Conservation (phyloP, 2,329 filamentous ascomycete genomes). For the Xylariaceae sp. region DNA sequence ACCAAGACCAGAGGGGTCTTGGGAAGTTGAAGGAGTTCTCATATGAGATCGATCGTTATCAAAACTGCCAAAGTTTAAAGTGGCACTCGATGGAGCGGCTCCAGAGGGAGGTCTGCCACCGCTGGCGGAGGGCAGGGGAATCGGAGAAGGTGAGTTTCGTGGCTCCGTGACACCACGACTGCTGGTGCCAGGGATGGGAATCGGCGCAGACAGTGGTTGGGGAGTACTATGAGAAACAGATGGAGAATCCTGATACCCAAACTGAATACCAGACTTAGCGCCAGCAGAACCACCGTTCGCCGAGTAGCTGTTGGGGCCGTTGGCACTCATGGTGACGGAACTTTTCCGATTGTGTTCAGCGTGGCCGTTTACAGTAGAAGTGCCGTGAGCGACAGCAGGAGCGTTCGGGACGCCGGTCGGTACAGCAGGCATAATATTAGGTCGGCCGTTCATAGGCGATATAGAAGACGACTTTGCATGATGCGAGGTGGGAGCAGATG, state of each 20-base stretch:
- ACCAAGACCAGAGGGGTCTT: conserved; percentile 64
- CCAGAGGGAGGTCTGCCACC: conserved; percentile 85
- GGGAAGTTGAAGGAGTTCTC: conserved; percentile 68
- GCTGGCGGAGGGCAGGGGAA: conserved; percentile 83
- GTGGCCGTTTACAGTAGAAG: conserved; percentile 71
- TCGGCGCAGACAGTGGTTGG: conserved; percentile 62
- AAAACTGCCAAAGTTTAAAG: conserved; percentile 84
- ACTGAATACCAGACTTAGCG: conserved; percentile 72
- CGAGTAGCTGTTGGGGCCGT: conserved; percentile 75
- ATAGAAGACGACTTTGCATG: conserved; percentile 70
- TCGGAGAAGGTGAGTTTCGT: conserved; percentile 87
- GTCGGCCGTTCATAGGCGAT: conserved; percentile 86
- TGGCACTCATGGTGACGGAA: conserved; percentile 89
- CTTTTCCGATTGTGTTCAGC: conserved; percentile 79
- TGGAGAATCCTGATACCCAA: conserved; percentile 78
- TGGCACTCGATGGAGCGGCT: conserved; percentile 65
- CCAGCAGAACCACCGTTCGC: conserved; percentile 75
- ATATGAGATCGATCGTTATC: conserved; percentile 73
- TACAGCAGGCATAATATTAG: conserved; percentile 71
- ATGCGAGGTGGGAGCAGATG: conserved; percentile 59
- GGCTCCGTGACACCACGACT: conserved; percentile 83
- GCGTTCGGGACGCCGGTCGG: conserved; percentile 68
- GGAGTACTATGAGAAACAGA: conserved; percentile 71
- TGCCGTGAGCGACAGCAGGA: conserved; percentile 68
- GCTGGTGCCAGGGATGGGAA: conserved; percentile 64